Percentiles rank a stretch among this genome's conserved stretches.
Evolutionary conservation across 140 eudicot species (phyloP).

Genomic region (Anethum foeniculum): DNA sequence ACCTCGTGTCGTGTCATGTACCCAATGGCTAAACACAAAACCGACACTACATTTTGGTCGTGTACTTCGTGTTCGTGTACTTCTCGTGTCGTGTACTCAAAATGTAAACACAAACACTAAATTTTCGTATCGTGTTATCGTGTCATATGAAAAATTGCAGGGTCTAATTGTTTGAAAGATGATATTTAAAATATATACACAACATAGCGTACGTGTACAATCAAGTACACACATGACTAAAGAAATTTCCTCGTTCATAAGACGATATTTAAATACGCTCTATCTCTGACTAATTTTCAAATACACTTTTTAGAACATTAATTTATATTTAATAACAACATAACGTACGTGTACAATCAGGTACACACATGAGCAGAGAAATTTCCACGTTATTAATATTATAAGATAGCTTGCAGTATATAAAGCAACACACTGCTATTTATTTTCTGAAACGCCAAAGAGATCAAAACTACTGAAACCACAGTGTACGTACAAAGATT

Average conservation of each 20-base stretch:
- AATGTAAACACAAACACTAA: no score
- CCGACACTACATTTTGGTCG: no score
- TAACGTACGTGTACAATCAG: neutral
- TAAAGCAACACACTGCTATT: neutral
- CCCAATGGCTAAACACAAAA: no score
- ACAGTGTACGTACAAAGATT: neutral
- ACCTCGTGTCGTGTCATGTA: no score
- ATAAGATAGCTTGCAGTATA: neutral
- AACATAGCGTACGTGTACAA: neutral
- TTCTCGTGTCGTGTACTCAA: no score
- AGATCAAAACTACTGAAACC: neutral
- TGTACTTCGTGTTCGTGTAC: no score
- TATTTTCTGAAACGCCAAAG: neutral
- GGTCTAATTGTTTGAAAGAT: no score
- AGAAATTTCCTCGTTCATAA: neutral
- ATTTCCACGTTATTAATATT: neutral
- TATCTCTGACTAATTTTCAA: neutral
- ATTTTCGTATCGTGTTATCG: no score
- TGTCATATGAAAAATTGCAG: no score
- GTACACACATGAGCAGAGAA: neutral
- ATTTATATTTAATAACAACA: neutral
- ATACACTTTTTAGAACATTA: neutral
- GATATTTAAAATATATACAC: no score
- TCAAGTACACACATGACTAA: neutral
- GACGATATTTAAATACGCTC: neutral